Evolutionary conservation across 768 basidiomycete species (phyloP), one percentile per base, ranked within the genome.

Genomic region (Phaeotremella fagi): DNA sequence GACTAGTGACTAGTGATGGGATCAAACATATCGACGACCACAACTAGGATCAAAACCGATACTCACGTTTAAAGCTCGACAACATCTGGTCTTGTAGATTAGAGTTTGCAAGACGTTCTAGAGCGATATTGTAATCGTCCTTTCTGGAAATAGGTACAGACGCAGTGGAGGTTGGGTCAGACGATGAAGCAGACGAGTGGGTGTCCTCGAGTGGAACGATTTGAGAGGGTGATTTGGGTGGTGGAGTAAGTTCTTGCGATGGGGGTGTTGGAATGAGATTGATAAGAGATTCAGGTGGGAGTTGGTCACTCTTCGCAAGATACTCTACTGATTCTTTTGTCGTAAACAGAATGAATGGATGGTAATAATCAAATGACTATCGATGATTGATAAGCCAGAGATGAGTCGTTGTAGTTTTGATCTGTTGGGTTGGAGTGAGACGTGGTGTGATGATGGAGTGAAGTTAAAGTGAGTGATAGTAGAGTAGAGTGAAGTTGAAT

Each of bases 41-140:
- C 23, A 50, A 23, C 18, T 25, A 27, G 25, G n/a, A n/a, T n/a
- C n/a, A 9, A 38, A 20, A 16, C 20, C 16, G 18, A 16, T 3
- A 66, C 64, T 64, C 64, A 70, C 64, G 64, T 56, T 70, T 70
- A 53, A 66, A 66, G 48, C 62, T 64, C 36, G 64, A 66, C 50
- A 70, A 61, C 64, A 70, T 70, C 44, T 63, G 60, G 60, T 60
- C 61, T 42, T 61, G 48, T 35, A 45, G 50, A 45, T 57, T 52
- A 14, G 64, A 45, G 26, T 54, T 47, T 52, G 56, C 60, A 20
- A 66, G 38, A 25, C 45, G 55, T 28, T 59, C 25, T 4, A 66
- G 33, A 25, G 61, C 61, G 28, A 44, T 22, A 35, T 45, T 37
- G 48, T 63, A 63, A 26, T 58, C 54, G 38, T 41, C 38, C 9